Evolutionary conservation across 176 grass and related monocot genomes (phyloP).

Genomic region (Triticum dicoccoides): DNA sequence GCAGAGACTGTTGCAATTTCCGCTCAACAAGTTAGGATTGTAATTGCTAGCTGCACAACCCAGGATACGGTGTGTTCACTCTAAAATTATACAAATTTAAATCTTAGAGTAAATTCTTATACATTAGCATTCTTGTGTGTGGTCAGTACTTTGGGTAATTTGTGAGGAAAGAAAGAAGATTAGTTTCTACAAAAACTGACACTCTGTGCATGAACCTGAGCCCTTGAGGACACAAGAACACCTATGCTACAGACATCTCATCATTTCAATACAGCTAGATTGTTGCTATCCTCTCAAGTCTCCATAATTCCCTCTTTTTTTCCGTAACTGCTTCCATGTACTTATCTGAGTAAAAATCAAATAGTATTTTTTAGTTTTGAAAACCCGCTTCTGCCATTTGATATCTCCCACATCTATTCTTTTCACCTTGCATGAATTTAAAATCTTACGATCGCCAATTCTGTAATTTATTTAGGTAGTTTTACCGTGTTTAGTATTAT

Average conservation of each 20-base stretch:
- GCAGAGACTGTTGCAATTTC: too few species aligned
- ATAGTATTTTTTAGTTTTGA: not conserved
- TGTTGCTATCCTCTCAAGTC: slow-evolving; percentile 1
- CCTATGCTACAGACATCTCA: not conserved
- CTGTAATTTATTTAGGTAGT: not conserved
- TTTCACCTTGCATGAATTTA: not conserved
- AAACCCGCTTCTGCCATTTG: not conserved
- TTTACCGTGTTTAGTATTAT: not conserved
- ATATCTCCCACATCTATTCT: not conserved
- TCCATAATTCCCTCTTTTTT: not conserved
- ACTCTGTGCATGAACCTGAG: not conserved
- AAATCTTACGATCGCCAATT: not conserved
- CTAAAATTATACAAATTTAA: too few species aligned
- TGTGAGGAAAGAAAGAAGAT: too few species aligned
- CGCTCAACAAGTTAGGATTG: too few species aligned
- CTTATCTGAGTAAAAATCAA: not conserved
- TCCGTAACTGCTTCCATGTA: not conserved
- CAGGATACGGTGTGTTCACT: too few species aligned
- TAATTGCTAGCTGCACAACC: too few species aligned
- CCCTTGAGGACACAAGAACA: not conserved
- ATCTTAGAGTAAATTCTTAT: too few species aligned
- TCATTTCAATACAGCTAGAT: too few species aligned
- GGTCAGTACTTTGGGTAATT: too few species aligned
- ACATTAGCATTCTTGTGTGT: too few species aligned
- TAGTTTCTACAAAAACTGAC: not conserved